Evolutionary conservation across 106 monocot genomes (phyloP), one percentile per base, ranked within the genome.

Genomic region (Phalaenopsis aphrodite): DNA sequence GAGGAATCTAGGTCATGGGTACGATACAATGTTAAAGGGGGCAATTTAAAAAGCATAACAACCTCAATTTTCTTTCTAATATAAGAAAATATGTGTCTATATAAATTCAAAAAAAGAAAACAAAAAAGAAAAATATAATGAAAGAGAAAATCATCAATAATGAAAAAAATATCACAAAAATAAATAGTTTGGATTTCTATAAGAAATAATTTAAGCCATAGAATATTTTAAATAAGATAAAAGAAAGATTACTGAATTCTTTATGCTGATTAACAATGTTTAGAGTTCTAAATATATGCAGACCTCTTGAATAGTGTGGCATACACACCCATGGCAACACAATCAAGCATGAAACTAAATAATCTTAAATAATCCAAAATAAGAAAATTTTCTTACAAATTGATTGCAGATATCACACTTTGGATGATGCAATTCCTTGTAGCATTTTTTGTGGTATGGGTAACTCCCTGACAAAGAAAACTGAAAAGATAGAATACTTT

Each of bases 401-500:
- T 94, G 87, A 77, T 87, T 90, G 85, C 98, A 98, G 67, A 98
- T 89, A 82, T 98, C 94, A 76, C 98, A 98, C 84, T 92, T 98
- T 10, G 98, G 98, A 80, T 98, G 98, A 82, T 92, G 90, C 77
- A 91, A 41, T 79, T 98, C 92, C 87, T 91, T 98, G 82, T 94
- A 94, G 68, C 98, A 98, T 43, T 43, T 58, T 78, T 90, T 98
- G 84, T 98, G 98, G 81, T 94, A 98, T 78, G 94, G 87, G 79
- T 88, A 55, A 56, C 71, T 82, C 41, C 89, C 98, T 82, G 91
- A 89, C 87, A 98, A 86, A 75, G 98, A 92, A 84, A 94, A 98
- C 94, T 98, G 87, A 80, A 87, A 80, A 76, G 68, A 75, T 36
- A 45, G 49, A 42, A 39, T 57, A n/a, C 16, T 42, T 82, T 77